These are phyloP conservation scores for Acanthamoeba polyphaga DNA, from an alignment of 208 protist genomes.

Conservation along the genomic window DNA sequence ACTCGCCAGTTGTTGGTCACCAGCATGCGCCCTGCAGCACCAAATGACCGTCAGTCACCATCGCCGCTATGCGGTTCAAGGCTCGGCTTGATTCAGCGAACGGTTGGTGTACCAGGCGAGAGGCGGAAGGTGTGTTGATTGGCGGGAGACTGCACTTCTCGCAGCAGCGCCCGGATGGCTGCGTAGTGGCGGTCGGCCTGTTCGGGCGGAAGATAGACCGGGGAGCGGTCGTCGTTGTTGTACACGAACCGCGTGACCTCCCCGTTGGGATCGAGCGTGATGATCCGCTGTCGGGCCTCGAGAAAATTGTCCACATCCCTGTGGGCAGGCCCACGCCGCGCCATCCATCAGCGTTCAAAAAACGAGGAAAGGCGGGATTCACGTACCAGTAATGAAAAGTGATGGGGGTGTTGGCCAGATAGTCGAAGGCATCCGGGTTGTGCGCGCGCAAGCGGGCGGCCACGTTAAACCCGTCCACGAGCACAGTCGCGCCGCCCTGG, in stretches of 20 bases:
- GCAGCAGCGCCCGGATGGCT: neutral
- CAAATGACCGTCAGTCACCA: neutral
- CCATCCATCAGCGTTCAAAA: too few species aligned
- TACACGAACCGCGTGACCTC: slow-evolving; percentile 49
- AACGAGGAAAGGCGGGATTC: too few species aligned
- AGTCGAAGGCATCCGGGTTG: slow-evolving; percentile 15
- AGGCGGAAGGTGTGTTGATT: slow-evolving; percentile 28
- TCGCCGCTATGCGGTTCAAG: neutral
- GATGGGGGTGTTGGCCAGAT: slow-evolving; percentile 32
- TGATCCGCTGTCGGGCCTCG: neutral
- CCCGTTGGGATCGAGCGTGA: slow-evolving; percentile 3
- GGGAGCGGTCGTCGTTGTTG: slow-evolving; percentile 76
- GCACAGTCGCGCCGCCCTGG: slow-evolving; percentile 8
- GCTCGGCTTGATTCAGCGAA: neutral
- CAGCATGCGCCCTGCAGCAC: slow-evolving; percentile 37
- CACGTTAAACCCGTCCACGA: slow-evolving; percentile 59
- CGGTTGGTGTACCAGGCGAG: neutral
- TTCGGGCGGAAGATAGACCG: slow-evolving; percentile 23
- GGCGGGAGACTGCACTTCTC: neutral
- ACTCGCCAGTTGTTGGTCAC: slow-evolving; percentile 75
- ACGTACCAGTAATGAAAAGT: slow-evolving; percentile 17
- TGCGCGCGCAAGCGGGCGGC: slow-evolving; percentile 21
- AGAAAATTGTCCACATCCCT: slow-evolving; percentile 65
- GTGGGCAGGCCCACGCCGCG: neutral
- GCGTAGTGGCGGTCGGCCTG: slow-evolving; percentile 46